Conservation (phyloP, 1,284 basidiomycete species). For the Butyriboletus appendiculatus region DNA sequence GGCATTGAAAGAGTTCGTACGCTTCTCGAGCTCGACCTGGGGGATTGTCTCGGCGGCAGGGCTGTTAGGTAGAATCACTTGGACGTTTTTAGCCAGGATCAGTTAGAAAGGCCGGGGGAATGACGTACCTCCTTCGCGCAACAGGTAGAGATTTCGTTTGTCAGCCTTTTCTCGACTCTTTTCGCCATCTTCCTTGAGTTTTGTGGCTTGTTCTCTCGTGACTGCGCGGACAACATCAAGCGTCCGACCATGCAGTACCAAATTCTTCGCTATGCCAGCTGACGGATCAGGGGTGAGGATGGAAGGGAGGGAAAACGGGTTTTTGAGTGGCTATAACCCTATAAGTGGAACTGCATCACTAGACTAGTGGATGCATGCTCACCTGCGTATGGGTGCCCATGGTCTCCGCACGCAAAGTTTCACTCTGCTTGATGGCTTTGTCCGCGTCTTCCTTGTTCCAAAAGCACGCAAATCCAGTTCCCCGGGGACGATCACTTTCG, state of each 20-base stretch:
- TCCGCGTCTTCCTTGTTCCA: slow-evolving; percentile 95
- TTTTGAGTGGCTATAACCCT: slow-evolving; percentile 58
- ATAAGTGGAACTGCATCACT: background rate
- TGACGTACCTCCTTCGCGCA: slow-evolving; percentile 87
- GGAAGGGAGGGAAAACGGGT: slow-evolving; percentile 85
- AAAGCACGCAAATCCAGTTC: slow-evolving; percentile 97
- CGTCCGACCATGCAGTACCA: slow-evolving; percentile 92
- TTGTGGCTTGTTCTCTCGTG: slow-evolving; percentile 83
- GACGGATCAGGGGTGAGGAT: slow-evolving; percentile 96
- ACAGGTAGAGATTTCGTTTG: slow-evolving; percentile 94
- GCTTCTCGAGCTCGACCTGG: slow-evolving; percentile 78
- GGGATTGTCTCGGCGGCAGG: slow-evolving; percentile 73
- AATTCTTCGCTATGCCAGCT: slow-evolving; percentile 75
- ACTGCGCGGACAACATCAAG: slow-evolving; percentile 92
- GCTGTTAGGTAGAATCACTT: slow-evolving; percentile 87
- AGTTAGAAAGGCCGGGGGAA: background rate
- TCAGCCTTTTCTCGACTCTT: slow-evolving; percentile 87
- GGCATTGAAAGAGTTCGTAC: slow-evolving; percentile 81
- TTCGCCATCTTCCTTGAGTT: slow-evolving; percentile 87
- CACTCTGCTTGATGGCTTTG: slow-evolving; percentile 81
- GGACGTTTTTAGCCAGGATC: background rate
- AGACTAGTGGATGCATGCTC: slow-evolving; percentile 19
- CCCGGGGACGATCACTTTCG: slow-evolving; percentile 83
- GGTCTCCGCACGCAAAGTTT: slow-evolving; percentile 68
- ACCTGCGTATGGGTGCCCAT: slow-evolving; percentile 41